Percentiles rank a stretch among this genome's conserved stretches.
Evolutionary conservation across 2,329 filamentous ascomycete genomes (phyloP).

Genomic region (Aspergillus fumigatus): DNA sequence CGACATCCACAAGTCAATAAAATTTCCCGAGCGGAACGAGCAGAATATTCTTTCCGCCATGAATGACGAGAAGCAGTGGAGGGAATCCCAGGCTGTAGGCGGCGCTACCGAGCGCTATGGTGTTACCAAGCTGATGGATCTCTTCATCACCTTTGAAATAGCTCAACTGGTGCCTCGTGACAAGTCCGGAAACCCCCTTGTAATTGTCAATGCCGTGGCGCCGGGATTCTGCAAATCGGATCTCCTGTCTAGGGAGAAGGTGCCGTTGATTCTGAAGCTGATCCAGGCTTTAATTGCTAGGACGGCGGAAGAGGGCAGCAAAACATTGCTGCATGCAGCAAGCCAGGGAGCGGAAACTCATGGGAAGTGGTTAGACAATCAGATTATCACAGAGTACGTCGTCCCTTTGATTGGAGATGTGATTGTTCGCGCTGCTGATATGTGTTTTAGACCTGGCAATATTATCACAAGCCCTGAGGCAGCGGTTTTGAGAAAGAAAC

Average conservation of each 20-base stretch:
- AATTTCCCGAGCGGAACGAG: conserved; percentile 13
- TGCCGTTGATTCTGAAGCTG: conserved; percentile 9
- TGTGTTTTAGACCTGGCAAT: background rate
- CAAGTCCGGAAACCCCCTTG: conserved; percentile 6
- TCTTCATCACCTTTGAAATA: conserved; percentile 7
- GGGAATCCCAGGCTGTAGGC: background rate
- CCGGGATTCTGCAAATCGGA: conserved; percentile 21
- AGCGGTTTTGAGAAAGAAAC: background rate
- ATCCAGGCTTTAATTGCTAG: conserved; percentile 7
- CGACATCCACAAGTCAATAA: conserved; percentile 17
- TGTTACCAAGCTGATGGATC: conserved; percentile 12
- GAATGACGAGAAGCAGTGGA: conserved; percentile 1
- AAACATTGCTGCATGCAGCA: conserved; percentile 9
- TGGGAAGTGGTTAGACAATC: conserved; percentile 11
- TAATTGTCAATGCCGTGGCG: conserved; percentile 20
- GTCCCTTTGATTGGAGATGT: background rate
- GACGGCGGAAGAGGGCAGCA: conserved; percentile 9
- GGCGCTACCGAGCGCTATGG: conserved; percentile 9
- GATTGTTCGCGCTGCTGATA: background rate
- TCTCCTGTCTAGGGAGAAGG: conserved; percentile 10
- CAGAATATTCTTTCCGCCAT: conserved; percentile 1
- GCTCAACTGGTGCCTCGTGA: conserved; percentile 6
- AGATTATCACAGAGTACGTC: conserved; percentile 8
- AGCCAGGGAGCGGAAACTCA: conserved; percentile 6
- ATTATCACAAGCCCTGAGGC: background rate